Conservation (phyloP, 371 early-diverging fungal species). For the Mortierella sp. region DNA sequence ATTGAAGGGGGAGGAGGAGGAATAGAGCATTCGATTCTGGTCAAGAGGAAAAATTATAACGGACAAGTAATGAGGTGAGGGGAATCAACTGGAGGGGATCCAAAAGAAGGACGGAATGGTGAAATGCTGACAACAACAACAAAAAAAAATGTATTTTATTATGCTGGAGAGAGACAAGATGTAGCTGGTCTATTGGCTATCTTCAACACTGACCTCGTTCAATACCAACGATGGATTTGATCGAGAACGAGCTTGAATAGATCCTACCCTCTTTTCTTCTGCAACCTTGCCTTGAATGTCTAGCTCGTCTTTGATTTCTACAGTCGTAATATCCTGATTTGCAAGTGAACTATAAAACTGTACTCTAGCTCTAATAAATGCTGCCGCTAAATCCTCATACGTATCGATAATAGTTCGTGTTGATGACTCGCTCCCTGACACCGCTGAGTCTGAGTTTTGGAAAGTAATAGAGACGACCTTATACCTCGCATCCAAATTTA, state of each 20-base stretch:
- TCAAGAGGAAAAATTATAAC: too few relatives aligned
- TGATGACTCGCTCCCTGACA: not conserved
- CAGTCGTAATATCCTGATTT: conserved; percentile 9
- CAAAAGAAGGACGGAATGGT: too few relatives aligned
- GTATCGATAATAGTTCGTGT: conserved; percentile 13
- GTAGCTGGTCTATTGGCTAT: conserved; percentile 8
- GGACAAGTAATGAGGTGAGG: too few relatives aligned
- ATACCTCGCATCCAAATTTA: conserved; percentile 10
- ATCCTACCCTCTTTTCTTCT: conserved; percentile 7
- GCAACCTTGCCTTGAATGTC: not conserved
- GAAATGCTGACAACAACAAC: too few relatives aligned
- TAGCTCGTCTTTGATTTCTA: conserved; percentile 26
- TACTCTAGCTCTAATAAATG: conserved; percentile 24
- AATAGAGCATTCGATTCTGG: too few relatives aligned
- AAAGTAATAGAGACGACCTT: conserved; percentile 8
- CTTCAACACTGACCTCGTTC: conserved; percentile 28
- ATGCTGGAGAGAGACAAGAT: too few relatives aligned
- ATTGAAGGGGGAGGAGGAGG: too few relatives aligned
- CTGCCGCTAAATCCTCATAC: conserved; percentile 21
- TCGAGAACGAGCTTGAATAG: conserved; percentile 30
- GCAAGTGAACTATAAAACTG: conserved; percentile 22
- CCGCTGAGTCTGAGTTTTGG: not conserved
- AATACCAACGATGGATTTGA: conserved; percentile 21
- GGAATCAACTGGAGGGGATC: too few relatives aligned
- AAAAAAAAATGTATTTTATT: too few relatives aligned